A percentile compares a stretch with the other conserved stretches of the same genome.
Conservation (phyloP, 768 basidiomycete species). For the Tylopilus subfusipes region DNA sequence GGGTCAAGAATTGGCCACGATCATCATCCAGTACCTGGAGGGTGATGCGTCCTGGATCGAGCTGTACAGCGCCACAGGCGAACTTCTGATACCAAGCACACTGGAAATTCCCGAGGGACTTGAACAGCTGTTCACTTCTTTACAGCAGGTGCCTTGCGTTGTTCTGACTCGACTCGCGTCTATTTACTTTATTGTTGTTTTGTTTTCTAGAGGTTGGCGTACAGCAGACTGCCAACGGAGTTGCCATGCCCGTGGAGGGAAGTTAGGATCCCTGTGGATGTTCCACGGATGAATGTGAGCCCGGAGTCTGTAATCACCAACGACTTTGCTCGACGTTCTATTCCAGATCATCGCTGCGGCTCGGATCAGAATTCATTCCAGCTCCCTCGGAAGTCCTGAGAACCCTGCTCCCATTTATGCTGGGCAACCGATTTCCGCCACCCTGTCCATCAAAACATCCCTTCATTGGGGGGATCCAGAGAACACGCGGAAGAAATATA, state of each 20-base stretch:
- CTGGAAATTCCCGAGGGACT: slow-evolving; percentile 31
- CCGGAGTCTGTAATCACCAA: not conserved
- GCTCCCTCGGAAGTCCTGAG: slow-evolving; percentile 38
- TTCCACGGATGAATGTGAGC: slow-evolving; percentile 77
- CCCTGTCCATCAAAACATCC: slow-evolving; percentile 63
- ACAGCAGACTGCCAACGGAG: slow-evolving; percentile 39
- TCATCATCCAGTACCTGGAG: slow-evolving; percentile 57
- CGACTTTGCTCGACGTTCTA: slow-evolving; percentile 6
- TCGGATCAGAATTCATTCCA: slow-evolving; percentile 45
- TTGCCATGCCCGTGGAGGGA: slow-evolving; percentile 56
- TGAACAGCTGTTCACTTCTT: slow-evolving; percentile 18
- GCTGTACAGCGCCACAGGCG: slow-evolving; percentile 66
- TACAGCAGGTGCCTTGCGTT: slow-evolving; percentile 32
- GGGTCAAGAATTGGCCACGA: slow-evolving; percentile 44
- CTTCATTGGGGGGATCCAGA: slow-evolving; percentile 70
- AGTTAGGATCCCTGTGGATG: slow-evolving; percentile 79
- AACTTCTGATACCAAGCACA: slow-evolving; percentile 53
- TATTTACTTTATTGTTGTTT: slow-evolving; percentile 26
- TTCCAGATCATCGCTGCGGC: slow-evolving; percentile 65
- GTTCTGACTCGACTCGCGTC: slow-evolving; percentile 22
- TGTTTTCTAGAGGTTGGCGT: slow-evolving; percentile 33
- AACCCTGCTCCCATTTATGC: slow-evolving; percentile 59
- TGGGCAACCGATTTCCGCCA: slow-evolving; percentile 78
- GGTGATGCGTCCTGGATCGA: slow-evolving; percentile 65
- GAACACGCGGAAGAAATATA: slow-evolving; percentile 42